Evolutionary conservation across 441 rosid species (phyloP).

Genomic region (Sinapis alba): DNA sequence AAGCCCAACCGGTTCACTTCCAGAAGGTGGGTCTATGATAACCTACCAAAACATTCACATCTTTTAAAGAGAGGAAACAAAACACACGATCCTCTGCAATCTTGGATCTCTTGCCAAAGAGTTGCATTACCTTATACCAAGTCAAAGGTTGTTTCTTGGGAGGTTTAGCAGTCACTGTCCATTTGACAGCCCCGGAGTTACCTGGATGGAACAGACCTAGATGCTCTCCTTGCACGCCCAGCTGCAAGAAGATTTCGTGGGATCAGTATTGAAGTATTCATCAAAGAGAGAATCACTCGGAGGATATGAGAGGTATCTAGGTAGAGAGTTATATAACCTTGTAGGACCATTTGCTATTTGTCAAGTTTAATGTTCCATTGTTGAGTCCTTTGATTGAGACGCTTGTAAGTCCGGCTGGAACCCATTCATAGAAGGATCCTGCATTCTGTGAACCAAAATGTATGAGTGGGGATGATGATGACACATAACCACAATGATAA

Average conservation of each 20-base stretch:
- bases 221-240: conserved; percentile 85
- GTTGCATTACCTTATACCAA: conserved; percentile 83
- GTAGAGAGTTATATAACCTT: conserved; percentile 59
- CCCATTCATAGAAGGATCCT: conserved; percentile 84
- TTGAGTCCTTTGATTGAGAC: conserved; percentile 75
- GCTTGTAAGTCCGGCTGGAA: conserved; percentile 79
- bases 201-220: conserved; percentile 63
- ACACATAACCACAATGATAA: conserved; percentile 8
- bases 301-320: conserved; percentile 4
- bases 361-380: conserved; percentile 72
- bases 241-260: conserved; percentile 47
- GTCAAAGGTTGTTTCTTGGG: conserved; percentile 81
- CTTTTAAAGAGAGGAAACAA: neutral
- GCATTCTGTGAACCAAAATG: conserved; percentile 61
- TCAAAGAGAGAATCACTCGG: conserved; percentile 7
- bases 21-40: conserved; percentile 72
- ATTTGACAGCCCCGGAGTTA: conserved; percentile 48
- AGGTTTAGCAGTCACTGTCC: conserved; percentile 71
- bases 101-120: conserved; percentile 22
- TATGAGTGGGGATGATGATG: neutral
- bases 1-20: conserved; percentile 86
- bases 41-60: conserved; percentile 47
- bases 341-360: conserved; percentile 68
- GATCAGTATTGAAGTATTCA: conserved; percentile 1
- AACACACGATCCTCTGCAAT: conserved; percentile 8